Percentiles rank a stretch among this genome's conserved stretches.
phyloP scores from a whole-genome alignment of 1,139 yeast genomes.

The Yamadazyma oceani region DNA sequence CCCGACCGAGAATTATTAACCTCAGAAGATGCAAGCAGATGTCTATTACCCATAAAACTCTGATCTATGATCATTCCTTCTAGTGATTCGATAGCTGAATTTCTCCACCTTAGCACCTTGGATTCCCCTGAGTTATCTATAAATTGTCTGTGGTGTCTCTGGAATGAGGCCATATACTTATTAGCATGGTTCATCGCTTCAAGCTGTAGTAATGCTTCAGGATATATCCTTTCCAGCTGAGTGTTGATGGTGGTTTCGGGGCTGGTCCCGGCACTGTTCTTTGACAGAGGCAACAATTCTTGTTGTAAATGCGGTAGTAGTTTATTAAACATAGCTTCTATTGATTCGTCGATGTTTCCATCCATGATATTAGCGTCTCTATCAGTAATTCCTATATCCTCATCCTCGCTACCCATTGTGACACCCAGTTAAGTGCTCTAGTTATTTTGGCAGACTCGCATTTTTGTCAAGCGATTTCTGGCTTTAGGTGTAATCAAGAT shows the following conservation, averaged over 20 bases:
- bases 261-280: background rate
- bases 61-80: constrained; percentile 29
- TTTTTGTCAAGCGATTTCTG: too few relatives aligned
- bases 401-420: too few relatives aligned
- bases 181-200: constrained; percentile 28
- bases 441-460: too few relatives aligned
- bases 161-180: constrained; percentile 33
- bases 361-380: too few relatives aligned
- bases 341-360: too few relatives aligned
- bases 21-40: constrained; percentile 2
- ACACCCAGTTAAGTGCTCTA: too few relatives aligned
- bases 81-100: constrained; percentile 29
- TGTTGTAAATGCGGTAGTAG: constrained; percentile 1
- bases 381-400: too few relatives aligned
- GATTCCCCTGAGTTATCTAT: constrained; percentile 19
- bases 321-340: too few relatives aligned
- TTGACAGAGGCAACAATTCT: background rate
- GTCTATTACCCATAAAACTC: constrained; percentile 24
- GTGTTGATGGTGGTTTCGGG: too few relatives aligned
- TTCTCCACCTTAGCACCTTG: constrained; percentile 34
- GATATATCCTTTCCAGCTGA: constrained; percentile 22
- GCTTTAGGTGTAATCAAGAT: constrained; percentile 4
- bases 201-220: constrained; percentile 37
- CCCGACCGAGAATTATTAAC: background rate
- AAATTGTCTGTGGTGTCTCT: constrained; percentile 38